Base-by-base conservation (phyloP, 2,329 filamentous ascomycete genomes). In the Ramularia collo-cygni region DNA sequence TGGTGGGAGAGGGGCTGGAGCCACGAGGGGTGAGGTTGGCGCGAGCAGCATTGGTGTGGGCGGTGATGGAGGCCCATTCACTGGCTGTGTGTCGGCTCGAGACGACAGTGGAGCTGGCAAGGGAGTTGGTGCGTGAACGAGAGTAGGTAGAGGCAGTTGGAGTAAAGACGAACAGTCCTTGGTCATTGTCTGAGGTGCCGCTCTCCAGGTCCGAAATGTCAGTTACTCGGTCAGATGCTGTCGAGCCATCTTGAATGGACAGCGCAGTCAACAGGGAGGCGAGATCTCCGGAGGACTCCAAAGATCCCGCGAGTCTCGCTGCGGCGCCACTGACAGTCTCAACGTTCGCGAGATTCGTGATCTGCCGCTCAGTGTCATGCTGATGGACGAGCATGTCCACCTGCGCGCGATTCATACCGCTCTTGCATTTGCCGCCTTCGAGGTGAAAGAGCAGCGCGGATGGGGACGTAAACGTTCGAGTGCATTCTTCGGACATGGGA, bases 381-480 rank as follows among this genome's bases (percentile, higher is more conserved):
- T 35, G 15, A 14, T 49, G 41, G 13, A 46, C 31, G 7, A 46
- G 18, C 1, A 37, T 44, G 19, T 50, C 46, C 3, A 50, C 31
- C 40, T 48, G 46, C n/a, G 37, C 12, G 12, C 42, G 38, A 17
- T 33, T 46, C 49, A 52, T 46, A 1, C 47, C 44, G 13, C 42
- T 37, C 18, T 29, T 43, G 39, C 50, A 52, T 4, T 6, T 35
- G 13, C 42, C 39, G 17, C 46, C 47, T 18, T 48, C 50, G 8
- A 50, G 33, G 17, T 52, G 50, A 1, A 32, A 18, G 9, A 50
- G 17, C 10, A 52, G 24, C 3, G 43, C 44, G 2, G 50, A 48
- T 8, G 43, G 40, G 26, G 41, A 36, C 2, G 27, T 42, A 35
- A 50, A 51, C 2, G 8, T 13, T n/a, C 36, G 32, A 1, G 17